Base-by-base conservation (phyloP, 1,284 basidiomycete genomes). In the Malassezia sympodialis region DNA sequence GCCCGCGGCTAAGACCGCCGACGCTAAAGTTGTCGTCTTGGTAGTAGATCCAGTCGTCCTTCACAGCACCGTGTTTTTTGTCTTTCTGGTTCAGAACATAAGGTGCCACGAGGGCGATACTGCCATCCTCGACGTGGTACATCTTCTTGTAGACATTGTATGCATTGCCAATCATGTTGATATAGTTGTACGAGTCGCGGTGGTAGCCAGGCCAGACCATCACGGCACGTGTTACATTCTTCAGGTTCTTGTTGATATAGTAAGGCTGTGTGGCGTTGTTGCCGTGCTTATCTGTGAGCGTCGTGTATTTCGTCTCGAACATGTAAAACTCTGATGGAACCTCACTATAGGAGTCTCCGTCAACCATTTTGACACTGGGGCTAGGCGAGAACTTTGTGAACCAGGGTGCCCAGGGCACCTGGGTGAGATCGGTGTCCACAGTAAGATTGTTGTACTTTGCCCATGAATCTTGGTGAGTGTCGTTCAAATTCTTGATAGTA, bases 301-400 rank as follows among this genome's bases (percentile, higher is more conserved):
- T 50, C 3, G 62, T 62, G 12, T 60, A 49, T 56, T 69, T 67
- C 27, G 70, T 54, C 30, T 58, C 53, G 56, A 72, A 72, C 12
- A 50, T 60, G 7, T 46, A 30, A 8, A 71, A 46, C 8, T n/a
- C 50, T 0, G 56, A 35, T 2, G 71, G 69, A 0, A 73, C 43
- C 12, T 28, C 17, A 8, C n/a, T 48, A 1, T 30, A 49, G 12
- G 58, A 12, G 62, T 67, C 72, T 1, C 90, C 89, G 2, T 47
- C 54, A 10, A 58, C 55, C 7, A 52, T 32, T 40, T 48, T 53
- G n/a, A 67, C 66, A n/a, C 28, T 53, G 3, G 66, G 63, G 50
- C 57, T 63, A 17, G 55, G 42, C 12, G 55, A 28, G 19, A 56
- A 64, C 17, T 45, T 30, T 1, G 66, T 58, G 31, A 56, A 56